Base-by-base conservation (phyloP, 2,329 filamentous ascomycete species). In the Aureobasidium lini region DNA sequence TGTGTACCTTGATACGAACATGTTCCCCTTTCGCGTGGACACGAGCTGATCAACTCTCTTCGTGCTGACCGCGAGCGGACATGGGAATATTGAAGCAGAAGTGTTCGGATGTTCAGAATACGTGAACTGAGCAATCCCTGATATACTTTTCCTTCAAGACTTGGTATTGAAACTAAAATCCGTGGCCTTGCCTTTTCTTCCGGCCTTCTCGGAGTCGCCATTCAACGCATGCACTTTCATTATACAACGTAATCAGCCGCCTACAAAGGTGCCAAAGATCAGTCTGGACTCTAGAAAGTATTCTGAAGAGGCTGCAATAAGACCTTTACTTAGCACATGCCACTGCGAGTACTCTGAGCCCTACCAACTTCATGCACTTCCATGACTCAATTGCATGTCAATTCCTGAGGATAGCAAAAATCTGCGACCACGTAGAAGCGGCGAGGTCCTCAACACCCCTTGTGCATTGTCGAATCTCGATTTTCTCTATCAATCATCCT, bases 401-500 rank as follows among this genome's bases (percentile, higher is more conserved):
- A 23, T 23, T 23, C 23, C 23, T 23, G 23, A 23, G 23, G 23
- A 23, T 23, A 23, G 23, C 23, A 23, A 23, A 23, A 23, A 23
- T 23, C 23, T 23, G 23, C 23, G 23, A 23, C 23, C 23, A 23
- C 23, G 23, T 23, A 23, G 23, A 23, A 23, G 23, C 23, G 23
- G 23, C 23, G 23, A 23, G 23, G 46, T 16, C 29, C 29, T 34
- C 16, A 18, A 34, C n/a, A 18, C 9, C 6, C 28, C 4, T 23
- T 23, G 23, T 23, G 23, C 23, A 23, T 23, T 23, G 23, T 23
- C 23, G 3, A 23, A 8, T 36, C 13, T 8, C 34, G 8, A 36
- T 42, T 15, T 43, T 46, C 63, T 65, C 59, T 10, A 8, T 16
- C 18, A 57, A 28, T 63, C 48, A 16, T 58, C 59, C 10, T 47